Conservation (phyloP, 1,284 basidiomycete genomes). For the Trichosporon sp. region DNA sequence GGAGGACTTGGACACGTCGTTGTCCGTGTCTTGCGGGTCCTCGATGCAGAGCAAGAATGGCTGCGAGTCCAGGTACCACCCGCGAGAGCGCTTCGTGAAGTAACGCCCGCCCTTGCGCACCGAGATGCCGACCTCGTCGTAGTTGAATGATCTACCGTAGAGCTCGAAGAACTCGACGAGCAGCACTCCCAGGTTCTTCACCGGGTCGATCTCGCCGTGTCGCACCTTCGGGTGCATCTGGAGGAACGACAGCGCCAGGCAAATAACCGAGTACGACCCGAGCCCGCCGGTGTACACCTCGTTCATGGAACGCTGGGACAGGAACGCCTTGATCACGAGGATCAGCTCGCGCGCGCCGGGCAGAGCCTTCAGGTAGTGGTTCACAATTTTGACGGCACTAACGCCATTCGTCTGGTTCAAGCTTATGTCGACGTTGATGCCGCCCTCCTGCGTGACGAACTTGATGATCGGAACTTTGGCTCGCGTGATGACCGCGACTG, state of each 20-base stretch:
- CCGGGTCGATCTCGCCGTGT: conserved; percentile 76
- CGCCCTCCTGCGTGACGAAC: conserved; percentile 68
- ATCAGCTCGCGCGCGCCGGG: conserved; percentile 75
- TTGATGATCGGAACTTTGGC: conserved; percentile 94
- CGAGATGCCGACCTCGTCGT: conserved; percentile 83
- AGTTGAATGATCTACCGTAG: conserved; percentile 69
- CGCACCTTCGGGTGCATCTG: conserved; percentile 97
- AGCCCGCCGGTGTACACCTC: conserved; percentile 94
- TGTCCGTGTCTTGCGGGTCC: conserved; percentile 88
- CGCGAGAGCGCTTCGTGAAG: conserved; percentile 70
- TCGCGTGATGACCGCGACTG: conserved; percentile 76
- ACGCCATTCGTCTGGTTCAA: conserved; percentile 85
- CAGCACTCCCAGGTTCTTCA: conserved; percentile 81
- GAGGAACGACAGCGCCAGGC: conserved; percentile 84
- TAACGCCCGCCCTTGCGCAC: conserved; percentile 78
- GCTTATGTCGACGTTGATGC: conserved; percentile 79
- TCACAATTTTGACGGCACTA: conserved; percentile 72
- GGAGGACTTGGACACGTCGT: conserved; percentile 88
- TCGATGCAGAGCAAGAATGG: conserved; percentile 75
- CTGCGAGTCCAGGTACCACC: conserved; percentile 64
- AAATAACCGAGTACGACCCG: conserved; percentile 91
- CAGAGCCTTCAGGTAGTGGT: conserved; percentile 68
- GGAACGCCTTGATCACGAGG: conserved; percentile 82
- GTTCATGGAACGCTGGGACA: conserved; percentile 91
- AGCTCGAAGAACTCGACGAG: conserved; percentile 91